phyloP scores from a whole-genome alignment of 495 filamentous ascomycete species.

The Platismatia glauca region DNA sequence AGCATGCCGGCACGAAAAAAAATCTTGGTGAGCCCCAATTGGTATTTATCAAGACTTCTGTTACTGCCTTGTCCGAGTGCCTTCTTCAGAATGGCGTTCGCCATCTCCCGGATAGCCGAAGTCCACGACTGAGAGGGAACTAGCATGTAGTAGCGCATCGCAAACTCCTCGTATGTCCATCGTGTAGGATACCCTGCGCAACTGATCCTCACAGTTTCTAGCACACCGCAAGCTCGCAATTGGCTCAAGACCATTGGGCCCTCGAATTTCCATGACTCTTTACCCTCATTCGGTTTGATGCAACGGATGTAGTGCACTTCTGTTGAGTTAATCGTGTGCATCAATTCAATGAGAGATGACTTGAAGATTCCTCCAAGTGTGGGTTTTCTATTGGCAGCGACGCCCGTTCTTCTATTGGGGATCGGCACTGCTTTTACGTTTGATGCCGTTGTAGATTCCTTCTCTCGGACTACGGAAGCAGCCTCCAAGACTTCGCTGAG shows the following conservation, averaged over 20 bases:
- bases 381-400: conserved; percentile 89
- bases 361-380: conserved; percentile 98
- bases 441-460: conserved; percentile 67
- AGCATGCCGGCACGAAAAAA: conserved; percentile 99
- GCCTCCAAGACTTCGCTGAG: conserved; percentile 76
- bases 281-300: conserved; percentile 98
- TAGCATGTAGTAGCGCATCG: conserved; percentile 95
- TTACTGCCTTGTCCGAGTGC: conserved; percentile 75
- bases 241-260: conserved; percentile 98
- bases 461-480: conserved; percentile 78
- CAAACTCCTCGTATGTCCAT: conserved; percentile 99
- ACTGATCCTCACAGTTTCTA: conserved; percentile 96
- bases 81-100: conserved; percentile 78
- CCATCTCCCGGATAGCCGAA: conserved; percentile 86
- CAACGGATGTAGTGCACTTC: conserved; percentile 99
- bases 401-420: conserved; percentile 74
- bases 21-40: conserved; percentile 93
- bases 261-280: conserved; percentile 96
- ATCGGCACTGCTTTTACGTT: conserved; percentile 56
- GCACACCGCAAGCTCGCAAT: conserved; percentile 93
- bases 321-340: conserved; percentile 94
- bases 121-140: conserved; percentile 88
- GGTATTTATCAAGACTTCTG: conserved; percentile 87
- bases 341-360: conserved; percentile 93
- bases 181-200: conserved; percentile 95